phyloP scores from a whole-genome alignment of 2,329 filamentous ascomycete species.

The Biscogniauxia marginata region DNA sequence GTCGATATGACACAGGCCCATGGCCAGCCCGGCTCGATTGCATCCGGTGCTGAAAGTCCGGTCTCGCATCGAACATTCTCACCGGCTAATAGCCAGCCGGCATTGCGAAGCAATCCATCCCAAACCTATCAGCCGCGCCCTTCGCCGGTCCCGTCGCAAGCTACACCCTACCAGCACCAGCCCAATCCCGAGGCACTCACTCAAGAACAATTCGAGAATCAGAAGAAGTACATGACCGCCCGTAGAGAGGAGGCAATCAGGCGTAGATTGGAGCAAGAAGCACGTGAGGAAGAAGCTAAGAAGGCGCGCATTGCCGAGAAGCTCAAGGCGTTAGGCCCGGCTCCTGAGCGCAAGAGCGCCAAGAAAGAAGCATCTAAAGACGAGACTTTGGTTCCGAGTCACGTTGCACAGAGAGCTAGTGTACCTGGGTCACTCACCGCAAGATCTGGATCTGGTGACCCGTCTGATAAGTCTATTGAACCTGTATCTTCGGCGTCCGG shows the following conservation, averaged over 20 bases:
- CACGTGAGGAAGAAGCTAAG: conserved; percentile 68
- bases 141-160: conserved; percentile 44
- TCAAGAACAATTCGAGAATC: conserved; percentile 58
- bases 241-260: conserved; percentile 68
- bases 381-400: conserved; percentile 7
- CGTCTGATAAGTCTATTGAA: conserved; percentile 14
- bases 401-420: conserved; percentile 20
- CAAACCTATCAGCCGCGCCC: conserved; percentile 41
- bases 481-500: conserved; percentile 32
- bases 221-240: conserved; percentile 72
- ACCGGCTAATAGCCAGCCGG: conserved; percentile 28
- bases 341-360: conserved; percentile 57
- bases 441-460: conserved; percentile 11
- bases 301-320: conserved; percentile 71
- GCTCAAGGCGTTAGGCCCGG: conserved; percentile 66
- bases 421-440: conserved; percentile 23
- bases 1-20: conserved; percentile 37
- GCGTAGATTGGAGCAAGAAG: conserved; percentile 65
- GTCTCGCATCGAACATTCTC: conserved; percentile 46
- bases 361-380: conserved; percentile 52
- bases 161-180: conserved; percentile 39
- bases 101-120: conserved; percentile 30
- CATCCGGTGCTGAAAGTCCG: conserved; percentile 50
- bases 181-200: conserved; percentile 27
- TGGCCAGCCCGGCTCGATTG: conserved; percentile 48